These are phyloP conservation scores for Neopestalotiopsis clavispora DNA, from an alignment of 2,329 filamentous ascomycete species.

Conservation along the genomic window DNA sequence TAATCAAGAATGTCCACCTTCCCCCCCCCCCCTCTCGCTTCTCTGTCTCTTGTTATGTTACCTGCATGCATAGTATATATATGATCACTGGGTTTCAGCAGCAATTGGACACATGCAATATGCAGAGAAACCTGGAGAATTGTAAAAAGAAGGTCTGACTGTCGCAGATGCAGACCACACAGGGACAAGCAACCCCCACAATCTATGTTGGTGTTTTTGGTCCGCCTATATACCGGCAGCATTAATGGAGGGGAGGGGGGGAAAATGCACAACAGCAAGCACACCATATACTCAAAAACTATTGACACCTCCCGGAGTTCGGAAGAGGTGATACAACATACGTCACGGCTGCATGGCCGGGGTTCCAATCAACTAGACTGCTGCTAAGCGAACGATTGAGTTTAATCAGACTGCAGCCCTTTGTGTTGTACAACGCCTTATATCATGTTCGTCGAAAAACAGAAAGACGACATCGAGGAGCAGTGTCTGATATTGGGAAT, in stretches of 20 bases:
- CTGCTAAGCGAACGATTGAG: background rate
- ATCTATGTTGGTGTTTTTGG: background rate
- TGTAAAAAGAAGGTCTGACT: background rate
- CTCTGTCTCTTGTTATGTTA: too few relatives aligned
- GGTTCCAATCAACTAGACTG: background rate
- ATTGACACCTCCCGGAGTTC: background rate
- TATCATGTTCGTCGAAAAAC: background rate
- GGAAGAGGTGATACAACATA: slow-evolving; percentile 3
- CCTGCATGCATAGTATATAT: background rate
- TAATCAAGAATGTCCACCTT: background rate
- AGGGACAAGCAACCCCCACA: background rate
- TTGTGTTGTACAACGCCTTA: too few relatives aligned
- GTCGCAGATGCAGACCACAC: too few relatives aligned
- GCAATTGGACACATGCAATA: background rate
- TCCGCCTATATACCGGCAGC: background rate
- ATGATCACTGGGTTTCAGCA: background rate
- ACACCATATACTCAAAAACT: too few relatives aligned
- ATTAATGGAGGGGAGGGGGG: background rate
- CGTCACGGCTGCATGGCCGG: background rate
- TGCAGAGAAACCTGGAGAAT: background rate
- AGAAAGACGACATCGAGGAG: background rate
- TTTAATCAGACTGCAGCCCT: background rate
- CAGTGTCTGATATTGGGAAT: background rate
- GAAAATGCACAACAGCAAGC: too few relatives aligned
- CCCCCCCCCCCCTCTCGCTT: too few relatives aligned